phyloP scores from a whole-genome alignment of 352 stramenopile genomes.

The Phytopythium chamaehyphon region DNA sequence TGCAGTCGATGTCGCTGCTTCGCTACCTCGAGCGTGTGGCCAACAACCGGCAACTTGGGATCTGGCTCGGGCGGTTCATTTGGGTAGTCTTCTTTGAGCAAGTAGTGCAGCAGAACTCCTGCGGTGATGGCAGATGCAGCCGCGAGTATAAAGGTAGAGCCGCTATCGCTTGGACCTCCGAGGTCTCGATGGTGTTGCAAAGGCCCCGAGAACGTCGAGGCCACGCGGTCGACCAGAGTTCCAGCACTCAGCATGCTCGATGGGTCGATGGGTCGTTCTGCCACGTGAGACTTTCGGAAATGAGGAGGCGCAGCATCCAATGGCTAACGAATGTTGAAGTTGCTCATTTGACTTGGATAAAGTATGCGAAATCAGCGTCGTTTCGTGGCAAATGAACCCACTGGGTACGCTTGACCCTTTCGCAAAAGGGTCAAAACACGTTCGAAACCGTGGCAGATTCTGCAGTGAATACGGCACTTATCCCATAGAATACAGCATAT shows the following conservation, averaged over 20 bases:
- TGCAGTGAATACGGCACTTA: too few species aligned
- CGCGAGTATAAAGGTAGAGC: background rate
- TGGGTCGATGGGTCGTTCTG: too few species aligned
- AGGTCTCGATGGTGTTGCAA: background rate
- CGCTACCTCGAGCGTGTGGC: constrained; percentile 41
- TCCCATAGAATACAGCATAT: too few species aligned
- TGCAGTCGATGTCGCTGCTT: constrained; percentile 39
- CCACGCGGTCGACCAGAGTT: background rate
- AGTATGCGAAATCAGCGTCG: background rate
- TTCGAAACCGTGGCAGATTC: too few species aligned
- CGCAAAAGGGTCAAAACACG: too few species aligned
- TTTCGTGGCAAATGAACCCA: background rate
- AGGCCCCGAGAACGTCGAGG: background rate
- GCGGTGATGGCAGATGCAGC: background rate
- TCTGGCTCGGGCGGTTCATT: background rate
- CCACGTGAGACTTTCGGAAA: background rate
- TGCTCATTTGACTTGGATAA: constrained; percentile 1
- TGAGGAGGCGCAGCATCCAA: background rate
- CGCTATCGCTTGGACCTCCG: background rate
- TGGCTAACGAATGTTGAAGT: constrained; percentile 1
- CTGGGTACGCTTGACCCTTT: too few species aligned
- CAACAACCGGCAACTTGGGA: constrained; percentile 24
- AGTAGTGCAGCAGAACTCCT: background rate
- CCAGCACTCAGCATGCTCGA: too few species aligned
- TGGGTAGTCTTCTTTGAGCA: constrained; percentile 1